A percentile compares a stretch with the other conserved stretches of the same genome.
These are phyloP conservation scores for Chondrostereum purpureum DNA, from an alignment of 1,284 basidiomycete species.

Conservation along the genomic window DNA sequence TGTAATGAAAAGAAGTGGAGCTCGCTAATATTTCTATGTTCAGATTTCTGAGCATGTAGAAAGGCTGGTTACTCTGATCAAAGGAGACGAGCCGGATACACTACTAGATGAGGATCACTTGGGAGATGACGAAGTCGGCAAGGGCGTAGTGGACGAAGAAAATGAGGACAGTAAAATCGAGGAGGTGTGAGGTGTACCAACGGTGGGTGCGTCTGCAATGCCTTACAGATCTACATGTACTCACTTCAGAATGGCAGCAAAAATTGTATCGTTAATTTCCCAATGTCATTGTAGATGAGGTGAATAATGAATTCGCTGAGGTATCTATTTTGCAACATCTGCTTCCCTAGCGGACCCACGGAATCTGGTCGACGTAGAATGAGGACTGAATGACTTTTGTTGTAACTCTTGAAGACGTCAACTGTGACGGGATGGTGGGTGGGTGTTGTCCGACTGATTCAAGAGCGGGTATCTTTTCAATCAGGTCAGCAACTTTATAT, in stretches of 20 bases:
- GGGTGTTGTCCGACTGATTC: too few relatives aligned
- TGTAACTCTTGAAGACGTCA: too few relatives aligned
- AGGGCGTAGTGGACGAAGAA: slow-evolving; percentile 21
- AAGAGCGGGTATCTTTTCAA: too few relatives aligned
- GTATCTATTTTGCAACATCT: neutral
- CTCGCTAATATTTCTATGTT: neutral
- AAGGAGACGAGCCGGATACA: slow-evolving; percentile 51
- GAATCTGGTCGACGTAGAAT: too few relatives aligned
- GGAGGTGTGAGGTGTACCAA: slow-evolving; percentile 39
- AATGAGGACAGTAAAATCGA: slow-evolving; percentile 52
- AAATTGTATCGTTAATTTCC: neutral
- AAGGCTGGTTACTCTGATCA: slow-evolving; percentile 67
- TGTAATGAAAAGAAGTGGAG: neutral
- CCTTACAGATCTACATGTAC: neutral
- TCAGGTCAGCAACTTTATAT: too few relatives aligned
- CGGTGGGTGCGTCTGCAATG: neutral
- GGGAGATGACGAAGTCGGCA: slow-evolving; percentile 21
- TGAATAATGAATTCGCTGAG: neutral
- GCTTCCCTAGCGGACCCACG: neutral
- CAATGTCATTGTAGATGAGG: too few relatives aligned
- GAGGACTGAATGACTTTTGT: too few relatives aligned
- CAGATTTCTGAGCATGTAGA: slow-evolving; percentile 65
- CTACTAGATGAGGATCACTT: slow-evolving; percentile 42
- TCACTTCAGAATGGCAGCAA: neutral
- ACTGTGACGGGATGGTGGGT: too few relatives aligned